phyloP scores from a whole-genome alignment of 2,329 filamentous ascomycete genomes.

The Paecilomyces formosus region DNA sequence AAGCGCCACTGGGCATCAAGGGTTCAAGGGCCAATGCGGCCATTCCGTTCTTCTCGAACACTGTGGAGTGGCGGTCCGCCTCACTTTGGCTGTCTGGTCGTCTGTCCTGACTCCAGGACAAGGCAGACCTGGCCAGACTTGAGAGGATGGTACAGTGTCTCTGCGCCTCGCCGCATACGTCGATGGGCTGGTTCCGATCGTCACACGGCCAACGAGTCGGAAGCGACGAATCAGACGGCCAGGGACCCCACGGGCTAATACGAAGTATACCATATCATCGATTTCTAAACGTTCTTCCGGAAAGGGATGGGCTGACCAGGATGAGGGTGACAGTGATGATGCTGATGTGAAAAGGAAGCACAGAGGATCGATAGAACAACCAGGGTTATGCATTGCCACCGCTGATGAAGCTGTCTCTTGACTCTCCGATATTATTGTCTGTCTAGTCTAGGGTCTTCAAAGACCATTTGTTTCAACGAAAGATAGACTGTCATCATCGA shows the following conservation, averaged over 20 bases:
- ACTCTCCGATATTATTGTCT: no score
- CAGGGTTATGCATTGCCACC: not conserved
- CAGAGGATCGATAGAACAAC: no score
- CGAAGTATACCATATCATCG: not conserved
- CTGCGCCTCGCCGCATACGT: not conserved
- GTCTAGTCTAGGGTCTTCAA: no score
- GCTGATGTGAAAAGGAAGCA: not conserved
- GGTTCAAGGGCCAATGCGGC: not conserved
- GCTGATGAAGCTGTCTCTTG: not conserved
- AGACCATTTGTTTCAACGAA: no score
- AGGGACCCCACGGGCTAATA: not conserved
- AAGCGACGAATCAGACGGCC: not conserved
- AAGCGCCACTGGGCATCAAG: not conserved
- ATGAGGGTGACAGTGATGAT: not conserved
- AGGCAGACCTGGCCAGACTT: not conserved
- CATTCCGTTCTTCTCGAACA: not conserved
- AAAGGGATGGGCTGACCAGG: not conserved
- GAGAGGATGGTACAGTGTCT: not conserved
- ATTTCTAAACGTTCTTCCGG: not conserved
- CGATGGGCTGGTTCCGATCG: not conserved
- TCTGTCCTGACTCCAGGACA: not conserved
- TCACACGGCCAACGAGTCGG: not conserved
- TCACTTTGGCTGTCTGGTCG: not conserved
- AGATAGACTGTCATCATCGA: no score
- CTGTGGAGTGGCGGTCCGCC: not conserved